Evolutionary conservation across 169 alveolate species (phyloP), one percentile per base, ranked within the genome.

Genomic region (Plasmodium yoelii): DNA sequence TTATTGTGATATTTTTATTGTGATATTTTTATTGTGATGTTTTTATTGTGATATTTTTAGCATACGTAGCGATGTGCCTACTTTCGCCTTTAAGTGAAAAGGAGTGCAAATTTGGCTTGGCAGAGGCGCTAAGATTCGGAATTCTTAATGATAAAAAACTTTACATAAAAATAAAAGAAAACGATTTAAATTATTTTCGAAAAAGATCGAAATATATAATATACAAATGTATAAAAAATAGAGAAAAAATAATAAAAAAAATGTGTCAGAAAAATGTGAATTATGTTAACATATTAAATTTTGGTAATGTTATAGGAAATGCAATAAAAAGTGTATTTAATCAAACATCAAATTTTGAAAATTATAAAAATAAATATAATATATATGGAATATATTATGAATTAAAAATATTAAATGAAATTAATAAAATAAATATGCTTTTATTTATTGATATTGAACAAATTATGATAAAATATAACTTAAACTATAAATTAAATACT

Each of bases 321-420:
- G 64, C 44, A 12, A 73, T 73, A 73, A 73, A 60, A 60, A 59
- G 46, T 12, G 73, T 39, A 1, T 59, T 6, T 7, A 22, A 18
- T 18, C 1, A 73, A 8, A 18, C 28, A 8, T 22, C 55, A 15
- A 44, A 19, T 49, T 64, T 46, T 24, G 34, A 15, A 34, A 73
- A n/a, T 1, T n/a, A 60, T 7, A 53, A 73, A 9, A 44, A 39
- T 7, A 51, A 42, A 5, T 73, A 60, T 44, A 19, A 42, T n/a
- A 60, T 15, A 18, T 73, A 59, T 60, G 88, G 88, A 4, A 73
- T 73, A 9, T 73, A 19, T 18, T 73, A 61, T 53, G 88, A 73
- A 19, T 51, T 73, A 46, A 73, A 34, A 67, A 73, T 73, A 19
- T 15, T 73, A 8, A 44, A 73, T n/a, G 88, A 59, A 15, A 6